Evolutionary conservation across 169 alveolate genomes (phyloP).

Genomic region (Plasmodium adleri): DNA sequence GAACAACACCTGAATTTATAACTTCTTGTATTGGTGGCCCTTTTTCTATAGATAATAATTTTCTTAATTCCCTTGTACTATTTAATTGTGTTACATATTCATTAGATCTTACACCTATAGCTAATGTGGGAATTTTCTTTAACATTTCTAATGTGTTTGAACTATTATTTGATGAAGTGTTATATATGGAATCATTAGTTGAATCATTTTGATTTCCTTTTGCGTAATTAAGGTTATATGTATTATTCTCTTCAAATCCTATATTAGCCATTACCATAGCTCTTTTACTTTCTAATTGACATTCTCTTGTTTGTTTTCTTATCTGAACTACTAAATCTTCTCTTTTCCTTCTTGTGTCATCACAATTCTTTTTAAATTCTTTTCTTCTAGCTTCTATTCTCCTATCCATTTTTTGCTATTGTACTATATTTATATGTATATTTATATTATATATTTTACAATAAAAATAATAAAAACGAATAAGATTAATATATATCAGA

Average conservation of each 20-base stretch:
- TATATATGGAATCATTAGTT: conserved; percentile 57
- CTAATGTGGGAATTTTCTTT: conserved; percentile 81
- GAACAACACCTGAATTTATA: conserved; percentile 96
- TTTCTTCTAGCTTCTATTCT: conserved; percentile 79
- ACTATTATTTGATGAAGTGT: conserved; percentile 73
- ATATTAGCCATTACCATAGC: conserved; percentile 75
- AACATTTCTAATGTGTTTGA: conserved; percentile 80
- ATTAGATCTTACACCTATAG: conserved; percentile 85
- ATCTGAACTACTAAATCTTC: conserved; percentile 93
- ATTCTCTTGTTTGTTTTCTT: conserved; percentile 92
- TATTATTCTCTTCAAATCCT: conserved; percentile 62
- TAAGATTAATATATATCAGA: conserved; percentile 4
- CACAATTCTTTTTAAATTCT: conserved; percentile 90
- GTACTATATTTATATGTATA: background rate
- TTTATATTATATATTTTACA: background rate
- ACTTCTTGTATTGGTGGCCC: conserved; percentile 96
- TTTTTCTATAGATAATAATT: conserved; percentile 92
- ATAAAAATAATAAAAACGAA: background rate
- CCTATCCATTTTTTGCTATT: conserved; percentile 52
- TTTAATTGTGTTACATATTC: conserved; percentile 87
- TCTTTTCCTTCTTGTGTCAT: conserved; percentile 92
- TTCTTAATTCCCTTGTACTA: conserved; percentile 93
- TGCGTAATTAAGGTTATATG: conserved; percentile 53
- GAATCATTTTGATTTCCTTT: conserved; percentile 78
- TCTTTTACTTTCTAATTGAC: conserved; percentile 89